These are phyloP conservation scores for Phytophthora chlamydospora DNA, from an alignment of 352 stramenopile species.

Conservation along the genomic window DNA sequence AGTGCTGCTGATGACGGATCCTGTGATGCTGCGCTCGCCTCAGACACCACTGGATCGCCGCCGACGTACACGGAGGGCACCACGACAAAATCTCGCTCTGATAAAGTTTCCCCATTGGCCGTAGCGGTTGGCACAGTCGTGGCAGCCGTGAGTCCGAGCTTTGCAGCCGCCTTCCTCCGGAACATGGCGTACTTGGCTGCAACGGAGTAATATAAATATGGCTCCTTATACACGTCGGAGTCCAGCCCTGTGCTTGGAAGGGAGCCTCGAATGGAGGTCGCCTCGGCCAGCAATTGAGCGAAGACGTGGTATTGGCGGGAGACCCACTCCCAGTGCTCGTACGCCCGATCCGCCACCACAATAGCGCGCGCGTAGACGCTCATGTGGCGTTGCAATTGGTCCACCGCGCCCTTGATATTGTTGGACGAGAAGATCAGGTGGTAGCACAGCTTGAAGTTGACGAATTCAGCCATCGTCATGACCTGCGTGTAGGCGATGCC, in stretches of 20 bases:
- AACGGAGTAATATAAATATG: constrained; percentile 87
- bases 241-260: constrained; percentile 64
- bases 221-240: constrained; percentile 86
- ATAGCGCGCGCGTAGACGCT: constrained; percentile 61
- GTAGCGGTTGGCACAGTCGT: constrained; percentile 19
- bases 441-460: constrained; percentile 91
- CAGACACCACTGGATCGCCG: constrained; percentile 68
- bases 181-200: constrained; percentile 86
- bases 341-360: constrained; percentile 59
- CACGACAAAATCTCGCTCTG: constrained; percentile 70
- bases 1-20: constrained; percentile 63
- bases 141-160: constrained; percentile 52
- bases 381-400: constrained; percentile 87
- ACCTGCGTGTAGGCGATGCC: constrained; percentile 64
- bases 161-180: constrained; percentile 67
- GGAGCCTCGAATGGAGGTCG: constrained; percentile 68
- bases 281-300: constrained; percentile 79
- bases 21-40: constrained; percentile 37
- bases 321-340: constrained; percentile 88
- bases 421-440: constrained; percentile 87
- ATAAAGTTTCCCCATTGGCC: constrained; percentile 29
- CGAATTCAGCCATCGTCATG: constrained; percentile 86
- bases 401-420: constrained; percentile 85
- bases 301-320: constrained; percentile 90
- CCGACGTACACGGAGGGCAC: constrained; percentile 75